Evolutionary conservation across 345 rosid genomes (phyloP), one percentile per base, ranked within the genome.

Genomic region (Salix dunnii): DNA sequence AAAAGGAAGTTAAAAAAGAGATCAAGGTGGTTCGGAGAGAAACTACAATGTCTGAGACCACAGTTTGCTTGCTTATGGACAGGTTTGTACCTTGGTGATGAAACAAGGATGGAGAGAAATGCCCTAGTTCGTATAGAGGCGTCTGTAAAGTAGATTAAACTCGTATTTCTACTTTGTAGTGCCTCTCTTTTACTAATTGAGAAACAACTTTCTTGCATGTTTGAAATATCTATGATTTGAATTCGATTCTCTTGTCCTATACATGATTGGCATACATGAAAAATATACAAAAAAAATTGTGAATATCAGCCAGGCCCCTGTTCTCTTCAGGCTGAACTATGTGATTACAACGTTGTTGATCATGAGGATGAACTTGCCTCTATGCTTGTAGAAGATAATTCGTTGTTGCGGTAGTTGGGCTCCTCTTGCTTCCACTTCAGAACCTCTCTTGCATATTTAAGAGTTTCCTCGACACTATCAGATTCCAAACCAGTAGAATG

Each of bases 61-160:
- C 93, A 20, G 85, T 94, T 28, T 88, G 85, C 82, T 72, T 92
- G 87, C 85, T 94, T 51, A 90, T 94, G 89, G 98, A 94, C 77
- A 91, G 94, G 17, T 94, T 94, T 85, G 98, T 86, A 27, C 92
- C 91, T 75, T 89, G 89, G 78, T 87, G 85, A 87, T 66, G 10
- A 7, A 14, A 4, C 20, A 53, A 35, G 53, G 14, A 71, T 28
- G 7, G 55, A n/a, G 4, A 21, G 66, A 62, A 25, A 62, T 67
- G 62, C 23, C 3, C 53, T 62, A 11, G n/a, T 20, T 18, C 23
- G 18, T 25, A n/a, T 20, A 62, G 23, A 51, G 43, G 31, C 12
- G 33, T 71, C 38, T 49, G 55, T 49, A 14, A 33, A 31, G 23
- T 30, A 55, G 33, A 28, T 72, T 9, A 23, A 33, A 25, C 30